Evolutionary conservation across 805 yeast genomes (phyloP), one percentile per base, ranked within the genome.

Genomic region (Metschnikowia baotianmanensis): DNA sequence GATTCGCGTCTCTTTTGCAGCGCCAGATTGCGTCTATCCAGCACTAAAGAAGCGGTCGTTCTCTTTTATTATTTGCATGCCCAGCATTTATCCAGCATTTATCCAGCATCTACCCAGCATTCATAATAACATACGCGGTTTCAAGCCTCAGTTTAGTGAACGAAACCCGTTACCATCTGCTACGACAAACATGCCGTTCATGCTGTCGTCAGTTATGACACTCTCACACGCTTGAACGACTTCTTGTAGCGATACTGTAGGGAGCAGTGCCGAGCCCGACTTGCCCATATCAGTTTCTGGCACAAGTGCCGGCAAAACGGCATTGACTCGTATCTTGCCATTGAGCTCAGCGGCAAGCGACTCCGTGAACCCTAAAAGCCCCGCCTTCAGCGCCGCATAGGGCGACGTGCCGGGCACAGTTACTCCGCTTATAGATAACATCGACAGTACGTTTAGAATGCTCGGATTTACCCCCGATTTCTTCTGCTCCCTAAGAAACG

Each of bases 321-420:
- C 67, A 57, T 85, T 85, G 31, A 82, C 82, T 27, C 86, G 59
- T 2, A 87, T 70, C 8, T 68, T 67, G 0, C 77, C 60, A 11
- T 71, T 72, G 44, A 83, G 55, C 49, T 87, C 96, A 1, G 58
- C 50, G 0, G 90, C 83, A 24, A 85, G 56, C 0, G 82, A 58
- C 32, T 67, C 61, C 0, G 88, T 75, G 50, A 86, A 78, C 3
- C 83, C 83, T 34, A 75, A 61, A 3, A 87, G 53, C 0, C 88
- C 96, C 0, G 83, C 80, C 55, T 87, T 87, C 38, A 83, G 67
- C 0, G 89, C 85, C 0, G 83, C 65, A 51, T 87, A 87, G 0
- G 81, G 81, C 0, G 78, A 47, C 0, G 88, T 72, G 1, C 95
- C 95, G 3, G 74, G 71, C 0, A 67, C 46, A 1, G 51, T 46